These are phyloP conservation scores for Primulina eburnea DNA, from an alignment of 257 asterid species.

Conservation along the genomic window DNA sequence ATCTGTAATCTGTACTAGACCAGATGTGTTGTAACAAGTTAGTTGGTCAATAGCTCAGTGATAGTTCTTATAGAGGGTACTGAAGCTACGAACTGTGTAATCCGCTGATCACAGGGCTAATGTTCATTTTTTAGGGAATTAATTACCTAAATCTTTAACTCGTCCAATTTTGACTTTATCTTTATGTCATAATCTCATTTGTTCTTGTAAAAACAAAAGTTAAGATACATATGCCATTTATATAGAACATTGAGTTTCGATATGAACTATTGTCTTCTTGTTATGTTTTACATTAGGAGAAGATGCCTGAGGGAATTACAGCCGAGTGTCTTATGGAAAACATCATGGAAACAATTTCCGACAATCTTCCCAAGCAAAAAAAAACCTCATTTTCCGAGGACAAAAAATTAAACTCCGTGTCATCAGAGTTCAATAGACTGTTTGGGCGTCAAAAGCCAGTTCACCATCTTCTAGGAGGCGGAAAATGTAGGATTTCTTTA, in stretches of 20 bases:
- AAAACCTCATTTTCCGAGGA: constrained; percentile 49
- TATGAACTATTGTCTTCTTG: not conserved
- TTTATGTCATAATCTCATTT: not conserved
- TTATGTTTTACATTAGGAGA: constrained; percentile 15
- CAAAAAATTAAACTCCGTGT: constrained; percentile 40
- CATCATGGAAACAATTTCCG: constrained; percentile 59
- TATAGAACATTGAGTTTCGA: not conserved
- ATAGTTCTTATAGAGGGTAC: not conserved
- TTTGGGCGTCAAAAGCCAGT: constrained; percentile 85
- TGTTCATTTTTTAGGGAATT: not conserved
- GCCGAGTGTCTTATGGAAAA: constrained; percentile 61
- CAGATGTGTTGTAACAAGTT: not conserved
- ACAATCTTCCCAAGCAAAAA: constrained; percentile 53
- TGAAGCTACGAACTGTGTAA: not conserved
- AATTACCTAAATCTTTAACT: not conserved
- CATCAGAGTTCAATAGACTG: constrained; percentile 47
- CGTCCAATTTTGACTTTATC: not conserved
- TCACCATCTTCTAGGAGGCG: constrained; percentile 72
- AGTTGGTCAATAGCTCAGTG: not conserved
- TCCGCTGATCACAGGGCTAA: not conserved
- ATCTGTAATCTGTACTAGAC: not conserved
- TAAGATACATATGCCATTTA: not conserved
- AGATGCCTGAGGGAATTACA: constrained; percentile 73
- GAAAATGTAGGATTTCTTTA: not conserved
- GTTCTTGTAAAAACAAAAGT: not conserved